Evolutionary conservation across 768 basidiomycete species (phyloP).

Genomic region (Termitomyces heimii): DNA sequence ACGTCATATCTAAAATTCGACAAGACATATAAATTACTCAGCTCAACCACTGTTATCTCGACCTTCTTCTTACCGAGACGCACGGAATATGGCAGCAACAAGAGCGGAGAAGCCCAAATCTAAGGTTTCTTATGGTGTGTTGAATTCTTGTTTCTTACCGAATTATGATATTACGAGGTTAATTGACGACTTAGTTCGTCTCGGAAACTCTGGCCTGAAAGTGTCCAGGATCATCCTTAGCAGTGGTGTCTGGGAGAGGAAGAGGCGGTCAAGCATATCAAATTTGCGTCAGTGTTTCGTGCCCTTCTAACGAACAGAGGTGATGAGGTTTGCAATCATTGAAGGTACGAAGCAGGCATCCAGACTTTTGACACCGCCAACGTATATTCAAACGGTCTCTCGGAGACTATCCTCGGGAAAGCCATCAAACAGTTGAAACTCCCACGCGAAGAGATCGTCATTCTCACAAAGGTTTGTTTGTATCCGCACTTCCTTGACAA

Average conservation of each 20-base stretch:
- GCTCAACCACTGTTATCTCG: not conserved
- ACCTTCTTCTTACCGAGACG: not conserved
- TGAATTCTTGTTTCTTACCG: not conserved
- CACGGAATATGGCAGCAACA: not conserved
- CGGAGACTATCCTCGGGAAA: not conserved
- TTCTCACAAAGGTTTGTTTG: not conserved
- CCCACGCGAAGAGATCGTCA: not conserved
- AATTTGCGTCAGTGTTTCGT: not conserved
- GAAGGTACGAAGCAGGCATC: not conserved
- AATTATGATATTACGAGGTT: not conserved
- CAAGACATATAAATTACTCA: not conserved
- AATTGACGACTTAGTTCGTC: not conserved
- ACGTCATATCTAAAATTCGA: too few relatives aligned
- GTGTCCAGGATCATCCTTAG: not conserved
- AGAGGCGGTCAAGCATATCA: not conserved
- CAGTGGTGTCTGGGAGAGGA: not conserved
- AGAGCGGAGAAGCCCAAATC: not conserved
- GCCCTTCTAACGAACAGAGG: not conserved
- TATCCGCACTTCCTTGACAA: not conserved
- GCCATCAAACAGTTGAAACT: not conserved
- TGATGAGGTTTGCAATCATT: not conserved
- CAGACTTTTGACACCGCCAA: not conserved
- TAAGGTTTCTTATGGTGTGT: not conserved
- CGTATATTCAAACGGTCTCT: not conserved
- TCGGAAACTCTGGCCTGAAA: not conserved